phyloP scores from a whole-genome alignment of 139 green algal genomes.

The Coccomyxa sp. region DNA sequence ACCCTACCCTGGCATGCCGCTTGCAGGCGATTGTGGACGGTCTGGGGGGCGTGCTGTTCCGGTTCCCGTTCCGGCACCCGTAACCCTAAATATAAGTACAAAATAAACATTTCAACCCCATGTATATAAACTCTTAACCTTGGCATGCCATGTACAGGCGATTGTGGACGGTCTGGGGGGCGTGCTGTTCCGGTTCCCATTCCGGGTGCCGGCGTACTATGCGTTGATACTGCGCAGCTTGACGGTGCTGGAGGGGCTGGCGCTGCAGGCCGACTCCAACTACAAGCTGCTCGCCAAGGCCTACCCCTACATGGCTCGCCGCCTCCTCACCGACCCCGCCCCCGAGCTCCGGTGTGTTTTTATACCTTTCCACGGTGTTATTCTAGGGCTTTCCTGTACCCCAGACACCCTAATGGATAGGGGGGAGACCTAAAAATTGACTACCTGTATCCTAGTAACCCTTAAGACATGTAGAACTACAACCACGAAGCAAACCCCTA shows the following conservation, averaged over 20 bases:
- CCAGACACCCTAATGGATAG: too few relatives aligned
- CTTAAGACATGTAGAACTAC: too few relatives aligned
- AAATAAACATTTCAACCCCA: too few relatives aligned
- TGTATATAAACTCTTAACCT: too few relatives aligned
- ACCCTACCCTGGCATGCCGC: background rate
- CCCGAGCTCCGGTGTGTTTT: slow-evolving; percentile 63
- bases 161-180: slow-evolving; percentile 94
- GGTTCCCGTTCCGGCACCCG: slow-evolving; percentile 64
- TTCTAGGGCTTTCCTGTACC: too few relatives aligned
- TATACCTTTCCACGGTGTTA: too few relatives aligned
- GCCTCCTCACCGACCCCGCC: slow-evolving; percentile 88
- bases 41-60: slow-evolving; percentile 89
- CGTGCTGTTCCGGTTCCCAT: slow-evolving; percentile 87
- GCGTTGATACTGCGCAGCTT: slow-evolving; percentile 92
- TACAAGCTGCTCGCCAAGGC: slow-evolving; percentile 90
- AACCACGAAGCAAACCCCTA: too few relatives aligned
- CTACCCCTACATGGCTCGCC: slow-evolving; percentile 95
- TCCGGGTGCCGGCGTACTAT: slow-evolving; percentile 81
- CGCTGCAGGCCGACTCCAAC: slow-evolving; percentile 42
- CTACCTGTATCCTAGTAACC: too few relatives aligned
- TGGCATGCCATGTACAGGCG: slow-evolving; percentile 9
- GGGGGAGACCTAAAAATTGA: too few relatives aligned
- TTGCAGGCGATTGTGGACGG: slow-evolving; percentile 82
- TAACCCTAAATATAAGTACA: too few relatives aligned
- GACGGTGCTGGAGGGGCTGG: slow-evolving; percentile 92